Conservation (phyloP, 23 red algal species). For the Gracilaria gracilis region DNA sequence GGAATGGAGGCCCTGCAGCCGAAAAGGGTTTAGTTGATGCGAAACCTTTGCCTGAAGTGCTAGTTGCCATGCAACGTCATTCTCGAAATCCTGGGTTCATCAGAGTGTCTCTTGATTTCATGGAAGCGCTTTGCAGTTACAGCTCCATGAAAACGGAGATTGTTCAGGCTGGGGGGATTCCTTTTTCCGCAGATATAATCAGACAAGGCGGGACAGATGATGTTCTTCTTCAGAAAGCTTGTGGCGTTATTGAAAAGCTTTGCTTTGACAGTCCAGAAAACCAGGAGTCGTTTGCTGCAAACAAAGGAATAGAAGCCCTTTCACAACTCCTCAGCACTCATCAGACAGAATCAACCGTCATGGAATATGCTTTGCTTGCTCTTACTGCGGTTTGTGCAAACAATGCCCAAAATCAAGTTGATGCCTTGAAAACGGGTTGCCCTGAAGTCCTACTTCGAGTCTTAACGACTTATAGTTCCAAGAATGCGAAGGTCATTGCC, state of each 20-base stretch:
- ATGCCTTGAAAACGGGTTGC: slow-evolving; percentile 43
- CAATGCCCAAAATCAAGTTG: slow-evolving; percentile 39
- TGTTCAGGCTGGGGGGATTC: slow-evolving; percentile 62
- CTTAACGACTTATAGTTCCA: slow-evolving; percentile 39
- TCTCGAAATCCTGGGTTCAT: slow-evolving; percentile 39
- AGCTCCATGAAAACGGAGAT: slow-evolving; percentile 62
- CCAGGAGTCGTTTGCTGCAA: slow-evolving; percentile 44
- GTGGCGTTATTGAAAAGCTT: slow-evolving; percentile 62
- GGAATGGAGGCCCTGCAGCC: slow-evolving; percentile 20
- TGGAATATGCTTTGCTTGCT: slow-evolving; percentile 47
- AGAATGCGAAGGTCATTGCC: slow-evolving; percentile 58
- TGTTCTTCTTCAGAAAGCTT: slow-evolving; percentile 44
- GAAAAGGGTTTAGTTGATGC: slow-evolving; percentile 57
- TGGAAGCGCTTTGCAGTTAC: slow-evolving; percentile 47
- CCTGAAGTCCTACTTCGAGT: slow-evolving; percentile 50
- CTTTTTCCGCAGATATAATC: slow-evolving; percentile 51
- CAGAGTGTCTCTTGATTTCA: slow-evolving; percentile 51
- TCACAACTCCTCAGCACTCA: slow-evolving; percentile 31
- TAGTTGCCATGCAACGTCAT: slow-evolving; percentile 58
- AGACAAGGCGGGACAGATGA: slow-evolving; percentile 48
- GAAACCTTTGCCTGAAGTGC: slow-evolving; percentile 60
- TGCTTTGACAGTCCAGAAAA: slow-evolving; percentile 32
- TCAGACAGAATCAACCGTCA: slow-evolving; percentile 22
- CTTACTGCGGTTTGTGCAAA: slow-evolving; percentile 42
- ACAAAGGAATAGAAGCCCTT: slow-evolving; percentile 38